Evolutionary conservation across 1,139 yeast genomes (phyloP).

Genomic region (Blastobotrys malaysiensis): DNA sequence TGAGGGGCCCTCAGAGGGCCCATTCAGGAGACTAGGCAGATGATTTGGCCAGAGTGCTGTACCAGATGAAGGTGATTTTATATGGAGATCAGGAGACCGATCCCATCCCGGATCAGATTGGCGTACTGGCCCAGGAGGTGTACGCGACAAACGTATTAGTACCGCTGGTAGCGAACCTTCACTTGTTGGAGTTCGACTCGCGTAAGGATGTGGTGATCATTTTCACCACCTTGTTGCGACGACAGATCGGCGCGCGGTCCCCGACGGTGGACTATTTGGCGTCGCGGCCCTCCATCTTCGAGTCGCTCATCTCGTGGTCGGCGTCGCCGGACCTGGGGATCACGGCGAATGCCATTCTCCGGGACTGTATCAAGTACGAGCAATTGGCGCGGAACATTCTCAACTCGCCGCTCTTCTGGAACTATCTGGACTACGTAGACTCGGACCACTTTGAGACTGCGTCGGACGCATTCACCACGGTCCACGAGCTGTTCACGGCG

Average conservation of each 20-base stretch:
- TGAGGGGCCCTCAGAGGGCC: neutral
- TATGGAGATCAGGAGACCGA: constrained; percentile 69
- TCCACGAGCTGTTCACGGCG: constrained; percentile 59
- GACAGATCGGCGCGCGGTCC: constrained; percentile 68
- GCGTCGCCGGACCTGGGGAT: constrained; percentile 69
- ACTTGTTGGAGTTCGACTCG: constrained; percentile 76
- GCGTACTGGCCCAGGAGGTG: constrained; percentile 63
- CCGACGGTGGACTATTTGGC: constrained; percentile 85
- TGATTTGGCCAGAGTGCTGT: constrained; percentile 64
- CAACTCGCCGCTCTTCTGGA: constrained; percentile 63
- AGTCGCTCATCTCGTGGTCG: constrained; percentile 59
- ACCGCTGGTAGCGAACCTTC: constrained; percentile 52
- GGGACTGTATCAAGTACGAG: constrained; percentile 84
- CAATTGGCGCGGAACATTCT: constrained; percentile 56
- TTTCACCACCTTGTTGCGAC: constrained; percentile 71
- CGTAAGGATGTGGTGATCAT: constrained; percentile 75
- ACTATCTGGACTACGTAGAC: constrained; percentile 71
- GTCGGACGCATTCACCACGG: constrained; percentile 74
- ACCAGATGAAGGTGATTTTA: constrained; percentile 61
- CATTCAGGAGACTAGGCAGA: constrained; percentile 42
- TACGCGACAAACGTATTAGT: constrained; percentile 67
- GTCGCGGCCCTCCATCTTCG: constrained; percentile 59
- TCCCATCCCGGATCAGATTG: constrained; percentile 74
- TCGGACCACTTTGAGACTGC: constrained; percentile 80
- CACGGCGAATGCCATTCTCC: constrained; percentile 68